Conservation (phyloP, 225 moss, liverwort and hornwort genomes). For the Pleurozium schreberi region DNA sequence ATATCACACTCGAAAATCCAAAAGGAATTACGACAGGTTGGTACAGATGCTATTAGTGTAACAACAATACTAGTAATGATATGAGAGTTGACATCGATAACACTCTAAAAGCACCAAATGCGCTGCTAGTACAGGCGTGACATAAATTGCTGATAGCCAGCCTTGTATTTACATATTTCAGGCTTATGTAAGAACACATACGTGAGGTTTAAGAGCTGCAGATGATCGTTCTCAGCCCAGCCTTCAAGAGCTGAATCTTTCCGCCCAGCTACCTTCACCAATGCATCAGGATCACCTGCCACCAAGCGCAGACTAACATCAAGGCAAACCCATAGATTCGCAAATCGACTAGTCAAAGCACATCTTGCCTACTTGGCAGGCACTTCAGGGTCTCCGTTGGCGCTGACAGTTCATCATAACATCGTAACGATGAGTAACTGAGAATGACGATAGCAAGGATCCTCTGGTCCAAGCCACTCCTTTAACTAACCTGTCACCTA, state of each 20-base stretch:
- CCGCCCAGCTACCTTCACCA: conserved; percentile 64
- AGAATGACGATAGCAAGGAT: not conserved
- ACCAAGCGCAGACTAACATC: not conserved
- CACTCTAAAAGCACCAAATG: not conserved
- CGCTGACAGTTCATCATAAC: not conserved
- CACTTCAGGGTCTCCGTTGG: not conserved
- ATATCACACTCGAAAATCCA: not conserved
- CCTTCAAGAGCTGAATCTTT: conserved; percentile 44
- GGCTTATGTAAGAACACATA: conserved; percentile 2
- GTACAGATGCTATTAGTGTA: not conserved
- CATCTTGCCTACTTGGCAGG: not conserved
- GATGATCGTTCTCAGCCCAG: conserved; percentile 59
- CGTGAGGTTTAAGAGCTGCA: conserved; percentile 84
- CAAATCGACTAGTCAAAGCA: not conserved
- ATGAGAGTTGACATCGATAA: not conserved
- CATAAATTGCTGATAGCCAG: not conserved
- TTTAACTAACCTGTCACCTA: not conserved
- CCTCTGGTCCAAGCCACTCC: not conserved
- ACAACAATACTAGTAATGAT: not conserved
- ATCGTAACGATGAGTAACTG: not conserved
- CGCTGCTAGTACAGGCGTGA: not conserved
- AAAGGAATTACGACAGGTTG: not conserved
- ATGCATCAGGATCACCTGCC: conserved; percentile 60
- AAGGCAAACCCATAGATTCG: not conserved
- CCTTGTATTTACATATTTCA: not conserved